Evolutionary conservation across 2,329 filamentous ascomycete genomes (phyloP), one percentile per base, ranked within the genome.

Genomic region (Scedosporium dehoogii): DNA sequence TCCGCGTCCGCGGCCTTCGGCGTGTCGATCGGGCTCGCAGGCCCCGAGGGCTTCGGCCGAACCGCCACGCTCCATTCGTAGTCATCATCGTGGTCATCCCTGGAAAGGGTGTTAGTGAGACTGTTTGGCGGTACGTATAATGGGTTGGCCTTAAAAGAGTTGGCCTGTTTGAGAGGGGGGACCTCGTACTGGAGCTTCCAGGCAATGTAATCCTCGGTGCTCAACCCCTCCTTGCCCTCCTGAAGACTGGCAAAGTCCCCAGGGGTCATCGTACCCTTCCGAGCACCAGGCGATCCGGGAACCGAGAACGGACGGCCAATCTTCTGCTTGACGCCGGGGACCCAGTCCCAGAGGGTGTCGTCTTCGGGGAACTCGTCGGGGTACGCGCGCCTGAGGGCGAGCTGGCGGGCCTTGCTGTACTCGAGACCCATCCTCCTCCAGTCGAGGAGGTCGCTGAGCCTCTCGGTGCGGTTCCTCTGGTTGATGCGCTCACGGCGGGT

Each of bases 381-480:
- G 75, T 97, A 99, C 21, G 94, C 94, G 75, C 94, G 85, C 70
- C 94, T 84, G 66, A 99, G 80, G 25, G 94, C 94, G 70, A 99
- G 77, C 75, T 97, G 94, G 58, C 94, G 86, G 41, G 94, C 94
- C 81, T 97, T 99, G 77, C 97, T 91, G 72, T 99, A 99, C 77
- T 99, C 94, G 87, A 97, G 88, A 23, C 94, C 94, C 94, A 99
- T 99, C 59, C 94, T 85, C 83, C 97, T 97, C 94, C 94, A 99
- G 77, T 99, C 94, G 48, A 99, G 82, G 64, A 99, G 81, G 73
- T 99, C 94, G 71, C 92, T 96, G 62, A 99, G 79, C 58, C 94
- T 86, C 80, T 99, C 94, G 0, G 94, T 99, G 62, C 94, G 86
- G 77, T 99, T 99, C 59, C 94, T 86, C 79, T 97, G 94, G 81